Conservation (phyloP, 208 protist genomes). For the Crithidia expoeki region DNA sequence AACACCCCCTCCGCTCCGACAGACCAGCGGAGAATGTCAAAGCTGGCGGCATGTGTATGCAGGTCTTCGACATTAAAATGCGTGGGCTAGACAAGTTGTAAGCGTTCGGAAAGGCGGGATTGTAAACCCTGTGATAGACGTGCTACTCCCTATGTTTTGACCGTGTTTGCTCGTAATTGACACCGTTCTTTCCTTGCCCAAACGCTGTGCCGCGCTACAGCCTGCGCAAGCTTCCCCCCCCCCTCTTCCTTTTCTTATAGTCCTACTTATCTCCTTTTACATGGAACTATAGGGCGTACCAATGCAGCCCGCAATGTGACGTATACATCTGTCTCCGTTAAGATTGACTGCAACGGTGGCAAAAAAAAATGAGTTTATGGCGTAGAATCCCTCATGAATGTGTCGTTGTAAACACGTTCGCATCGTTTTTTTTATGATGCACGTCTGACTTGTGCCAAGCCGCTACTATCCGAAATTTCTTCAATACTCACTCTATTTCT, state of each 20-base stretch:
- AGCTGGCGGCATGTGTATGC: constrained; percentile 86
- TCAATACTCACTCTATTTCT: too few species aligned
- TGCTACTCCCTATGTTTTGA: not conserved
- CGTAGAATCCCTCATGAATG: too few species aligned
- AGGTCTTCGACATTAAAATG: constrained; percentile 85
- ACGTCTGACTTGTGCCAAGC: too few species aligned
- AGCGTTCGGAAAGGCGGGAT: not conserved
- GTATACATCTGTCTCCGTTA: too few species aligned
- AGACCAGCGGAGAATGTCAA: constrained; percentile 47
- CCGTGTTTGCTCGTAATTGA: not conserved
- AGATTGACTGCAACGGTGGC: too few species aligned
- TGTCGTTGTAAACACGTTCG: too few species aligned
- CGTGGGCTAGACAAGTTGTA: constrained; percentile 52
- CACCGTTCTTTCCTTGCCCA: not conserved
- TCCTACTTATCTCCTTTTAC: too few species aligned
- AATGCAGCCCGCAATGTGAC: too few species aligned
- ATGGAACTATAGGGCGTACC: too few species aligned
- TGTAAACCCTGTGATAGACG: not conserved
- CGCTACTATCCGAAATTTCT: too few species aligned
- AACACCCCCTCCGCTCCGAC: constrained; percentile 67
- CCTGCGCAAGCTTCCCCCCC: not conserved
- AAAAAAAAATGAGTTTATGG: too few species aligned
- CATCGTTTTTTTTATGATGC: too few species aligned
- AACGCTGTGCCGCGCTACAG: not conserved
- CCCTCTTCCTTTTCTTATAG: not conserved